Evolutionary conservation across 192 early-diverging fungal species (phyloP), one percentile per base, ranked within the genome.

Genomic region (Podila epicladia): DNA sequence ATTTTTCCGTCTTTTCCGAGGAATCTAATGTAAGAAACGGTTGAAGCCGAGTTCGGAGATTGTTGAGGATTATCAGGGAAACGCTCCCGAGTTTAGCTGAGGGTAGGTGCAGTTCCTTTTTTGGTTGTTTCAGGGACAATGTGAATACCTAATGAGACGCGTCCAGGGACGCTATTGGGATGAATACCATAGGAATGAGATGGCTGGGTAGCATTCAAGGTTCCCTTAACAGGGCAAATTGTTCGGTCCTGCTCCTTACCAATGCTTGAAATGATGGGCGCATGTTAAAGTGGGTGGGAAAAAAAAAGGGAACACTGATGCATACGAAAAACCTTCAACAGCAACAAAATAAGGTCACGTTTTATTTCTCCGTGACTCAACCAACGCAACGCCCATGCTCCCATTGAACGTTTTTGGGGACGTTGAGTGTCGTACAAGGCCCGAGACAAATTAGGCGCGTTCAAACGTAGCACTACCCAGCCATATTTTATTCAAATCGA

Each of bases 1-100:
- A 83, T 71, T 31, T 87, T 83, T 3, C 84, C 82, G 59, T 87
- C 86, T 33, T 82, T 76, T 59, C 76, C 82, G 50, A 83, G 58
- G 64, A 91, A 91, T 22, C 89, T 87, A 64, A 29, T 35, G 41
- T 26, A 38, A 13, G 60, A 26, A 51, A 22, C 4, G 6, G 9
- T 12, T 8, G 17, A 31, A 3, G 41, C 17, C 15, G 15, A 45
- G 41, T 37, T 45, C 15, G 41, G 41, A 17, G 13, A 15, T 53
- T 15, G 37, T 15, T 37, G 35, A 37, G 35, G 41, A 13, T 9
- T 41, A 2, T 45, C 41, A 45, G 41, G 17, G 41, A 45, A 17
- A 12, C 15, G 41, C 3, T 45, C 15, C 13, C 41, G 1, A 45
- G 41, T 15, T 12, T 15, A 45, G 15, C 11, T 17, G 35, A 37